Evolutionary conservation across 176 grass and related monocot species (phyloP), one percentile per base, ranked within the genome.

Genomic region (Ananas comosus): DNA sequence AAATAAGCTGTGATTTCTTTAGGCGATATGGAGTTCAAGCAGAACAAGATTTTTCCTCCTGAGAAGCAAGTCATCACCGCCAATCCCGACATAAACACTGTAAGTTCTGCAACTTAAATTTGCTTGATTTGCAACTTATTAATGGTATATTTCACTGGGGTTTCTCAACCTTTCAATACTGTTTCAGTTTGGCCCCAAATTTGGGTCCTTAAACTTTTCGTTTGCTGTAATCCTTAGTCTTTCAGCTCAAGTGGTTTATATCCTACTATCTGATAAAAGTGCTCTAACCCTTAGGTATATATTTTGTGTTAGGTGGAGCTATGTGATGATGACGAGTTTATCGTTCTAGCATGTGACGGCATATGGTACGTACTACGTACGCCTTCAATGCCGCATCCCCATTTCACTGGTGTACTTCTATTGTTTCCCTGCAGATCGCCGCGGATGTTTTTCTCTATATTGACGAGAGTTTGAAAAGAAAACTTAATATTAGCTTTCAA

Each of bases 1-100:
- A 51, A 42, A 19, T 80, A 54, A 65, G 3, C 42, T 79, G 64
- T 25, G 29, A 14, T 5, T 61, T 23, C 63, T 85, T 48, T 65
- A 99, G 94, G 94, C 70, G 94, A 99, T 76, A 87, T 86, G 84
- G 94, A 93, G 74, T 99, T 99, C 56, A 99, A 99, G 79, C 87
- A 93, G 81, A 93, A 99, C 75, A 93, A 90, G 53, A 82, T 80
- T 13, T 87, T 99, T 66, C 80, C 94, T 78, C 81, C 79, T 12
- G 87, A 99, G 71, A 99, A 93, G 70, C 94, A 99, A 83, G 85
- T 91, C 17, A 82, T 99, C 53, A 99, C 94, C 3, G 85, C 89
- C 54, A 83, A 88, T 77, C 94, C 94, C 73, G 94, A 99, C 29
- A 79, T 99, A 57, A 99, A 93, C n/a, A 48, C 75, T 18, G 94